phyloP scores from a whole-genome alignment of 1,284 basidiomycete genomes.

The Cryptococcus sp. region DNA sequence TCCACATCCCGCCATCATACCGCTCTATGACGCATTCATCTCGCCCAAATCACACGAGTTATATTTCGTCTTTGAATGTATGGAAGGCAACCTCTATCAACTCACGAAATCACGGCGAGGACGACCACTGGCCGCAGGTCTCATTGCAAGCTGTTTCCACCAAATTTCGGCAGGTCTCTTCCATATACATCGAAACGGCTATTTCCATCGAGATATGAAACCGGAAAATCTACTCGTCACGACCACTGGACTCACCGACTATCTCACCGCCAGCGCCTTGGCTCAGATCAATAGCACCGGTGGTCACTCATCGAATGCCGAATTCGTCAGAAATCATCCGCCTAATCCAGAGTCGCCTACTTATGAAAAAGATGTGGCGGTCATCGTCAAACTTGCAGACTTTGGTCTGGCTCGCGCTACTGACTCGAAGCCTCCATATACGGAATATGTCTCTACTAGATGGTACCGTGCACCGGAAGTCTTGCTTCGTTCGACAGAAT shows the following conservation, averaged over 20 bases:
- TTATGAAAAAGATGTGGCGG: constrained; percentile 88
- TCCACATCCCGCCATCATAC: constrained; percentile 95
- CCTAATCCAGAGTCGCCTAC: constrained; percentile 22
- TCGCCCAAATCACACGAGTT: constrained; percentile 90
- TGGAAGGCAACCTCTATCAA: constrained; percentile 99
- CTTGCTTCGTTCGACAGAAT: constrained; percentile 83
- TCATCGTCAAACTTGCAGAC: constrained; percentile 97
- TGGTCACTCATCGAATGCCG: constrained; percentile 3
- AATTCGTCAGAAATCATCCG: constrained; percentile 1
- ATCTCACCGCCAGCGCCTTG: constrained; percentile 62
- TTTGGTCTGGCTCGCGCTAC: constrained; percentile 96
- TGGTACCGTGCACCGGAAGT: constrained; percentile 99
- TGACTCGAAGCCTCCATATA: constrained; percentile 86
- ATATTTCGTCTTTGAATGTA: constrained; percentile 99
- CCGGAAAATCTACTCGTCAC: constrained; percentile 99
- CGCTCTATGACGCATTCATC: constrained; percentile 97
- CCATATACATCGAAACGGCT: constrained; percentile 89
- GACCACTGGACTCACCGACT: constrained; percentile 95
- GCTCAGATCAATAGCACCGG: constrained; percentile 37
- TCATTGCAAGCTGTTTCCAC: constrained; percentile 90
- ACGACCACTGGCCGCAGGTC: constrained; percentile 87
- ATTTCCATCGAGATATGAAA: constrained; percentile 99
- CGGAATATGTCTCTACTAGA: constrained; percentile 96
- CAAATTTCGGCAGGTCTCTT: constrained; percentile 88
- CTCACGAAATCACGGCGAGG: constrained; percentile 97